Evolutionary conservation across 2,329 filamentous ascomycete genomes (phyloP).

Genomic region (Clarireedia hainanense): DNA sequence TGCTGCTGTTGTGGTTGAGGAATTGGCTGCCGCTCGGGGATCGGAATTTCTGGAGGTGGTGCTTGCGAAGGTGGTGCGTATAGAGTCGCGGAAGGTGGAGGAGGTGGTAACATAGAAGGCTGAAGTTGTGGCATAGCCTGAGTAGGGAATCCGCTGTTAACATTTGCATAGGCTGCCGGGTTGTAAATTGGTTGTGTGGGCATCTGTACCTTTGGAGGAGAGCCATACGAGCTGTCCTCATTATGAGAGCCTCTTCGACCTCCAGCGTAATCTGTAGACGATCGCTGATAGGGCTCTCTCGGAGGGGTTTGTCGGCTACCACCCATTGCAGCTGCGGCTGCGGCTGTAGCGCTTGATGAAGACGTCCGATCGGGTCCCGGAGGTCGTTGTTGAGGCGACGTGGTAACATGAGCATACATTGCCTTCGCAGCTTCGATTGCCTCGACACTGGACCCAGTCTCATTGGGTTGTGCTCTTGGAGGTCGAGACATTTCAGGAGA

Average conservation of each 20-base stretch:
- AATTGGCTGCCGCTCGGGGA: conserved; percentile 6
- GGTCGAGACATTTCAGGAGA: conserved; percentile 22
- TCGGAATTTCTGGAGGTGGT: conserved; percentile 20
- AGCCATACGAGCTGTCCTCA: conserved; percentile 19
- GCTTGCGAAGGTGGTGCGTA: conserved; percentile 24
- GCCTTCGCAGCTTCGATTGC: conserved; percentile 57
- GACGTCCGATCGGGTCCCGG: conserved; percentile 43
- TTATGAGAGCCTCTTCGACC: conserved; percentile 17
- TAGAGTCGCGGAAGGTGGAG: conserved; percentile 28
- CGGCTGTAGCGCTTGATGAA: conserved; percentile 46
- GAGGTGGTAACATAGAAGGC: conserved; percentile 11
- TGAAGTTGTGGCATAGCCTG: conserved; percentile 31
- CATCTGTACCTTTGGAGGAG: conserved; percentile 31
- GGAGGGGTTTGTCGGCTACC: conserved; percentile 28
- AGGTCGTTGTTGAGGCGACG: conserved; percentile 39
- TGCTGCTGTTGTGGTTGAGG: conserved; percentile 18
- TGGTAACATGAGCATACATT: conserved; percentile 47
- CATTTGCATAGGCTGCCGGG: conserved; percentile 65
- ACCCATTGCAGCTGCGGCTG: conserved; percentile 39
- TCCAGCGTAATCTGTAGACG: conserved; percentile 24
- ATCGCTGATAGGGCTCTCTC: conserved; percentile 22
- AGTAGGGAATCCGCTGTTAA: conserved; percentile 43
- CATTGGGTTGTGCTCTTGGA: conserved; percentile 30
- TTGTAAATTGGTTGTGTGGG: conserved; percentile 62
- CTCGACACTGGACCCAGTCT: conserved; percentile 38